Evolutionary conservation across 1,284 basidiomycete species (phyloP), one percentile per base, ranked within the genome.

Genomic region (Ustilago hordei): DNA sequence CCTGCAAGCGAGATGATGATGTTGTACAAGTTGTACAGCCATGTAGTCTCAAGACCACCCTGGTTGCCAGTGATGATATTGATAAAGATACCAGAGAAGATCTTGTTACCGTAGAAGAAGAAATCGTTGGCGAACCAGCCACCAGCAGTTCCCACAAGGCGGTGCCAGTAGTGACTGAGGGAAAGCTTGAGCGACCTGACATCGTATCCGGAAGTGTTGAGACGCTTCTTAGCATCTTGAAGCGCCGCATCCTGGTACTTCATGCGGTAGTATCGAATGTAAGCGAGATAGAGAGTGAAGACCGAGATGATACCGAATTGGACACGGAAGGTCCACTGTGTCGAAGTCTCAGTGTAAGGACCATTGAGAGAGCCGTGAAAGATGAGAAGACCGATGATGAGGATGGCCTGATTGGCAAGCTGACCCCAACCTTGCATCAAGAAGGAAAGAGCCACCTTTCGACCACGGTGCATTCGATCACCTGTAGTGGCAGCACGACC

Each of bases 101-200:
- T 83, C 79, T 86, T 86, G 80, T 74, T 79, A 52, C 86, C 85
- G 75, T 89, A 89, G 83, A 89, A 82, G 75, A 88, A 86, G 81
- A 89, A 89, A 78, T 89, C 89, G 84, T 89, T 89, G 71, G 86
- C 86, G 55, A 89, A 87, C 89, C 89, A 90, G 17, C 85, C 86
- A 43, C 86, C 84, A 45, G 88, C 88, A 12, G 89, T 89, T 31
- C 88, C 89, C 52, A 89, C 58, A 43, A 90, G 81, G 61, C 89
- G 86, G 60, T 88, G 88, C 76, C 88, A 87, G 81, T 89, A 90
- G 83, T 89, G 89, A 38, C 79, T 78, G 12, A 83, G 60, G 61
- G 88, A 87, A 45, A 89, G 87, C 79, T 88, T 88, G 74, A 90
- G 86, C 53, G 88, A 88, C 19, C 80, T 79, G 31, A 87, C 53